phyloP scores from a whole-genome alignment of 1,139 yeast species.

The Hemisphaericaspora xylofermentans region DNA sequence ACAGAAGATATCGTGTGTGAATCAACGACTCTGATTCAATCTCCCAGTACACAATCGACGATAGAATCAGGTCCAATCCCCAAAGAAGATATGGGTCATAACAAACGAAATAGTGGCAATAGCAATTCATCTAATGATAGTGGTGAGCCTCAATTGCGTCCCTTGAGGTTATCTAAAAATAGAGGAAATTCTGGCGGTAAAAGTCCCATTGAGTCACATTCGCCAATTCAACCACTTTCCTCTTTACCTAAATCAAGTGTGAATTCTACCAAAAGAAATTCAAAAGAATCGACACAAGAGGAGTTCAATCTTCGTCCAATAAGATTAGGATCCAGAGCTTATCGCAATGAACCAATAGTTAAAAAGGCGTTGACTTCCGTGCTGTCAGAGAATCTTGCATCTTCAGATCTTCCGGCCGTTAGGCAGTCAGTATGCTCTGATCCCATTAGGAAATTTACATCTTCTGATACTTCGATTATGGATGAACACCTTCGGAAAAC shows the following conservation, averaged over 20 bases:
- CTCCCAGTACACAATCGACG: neutral
- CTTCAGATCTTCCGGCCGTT: neutral
- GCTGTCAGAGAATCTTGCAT: neutral
- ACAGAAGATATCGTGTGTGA: neutral
- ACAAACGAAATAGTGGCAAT: conserved; percentile 3
- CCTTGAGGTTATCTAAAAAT: conserved; percentile 34
- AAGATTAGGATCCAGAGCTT: conserved; percentile 21
- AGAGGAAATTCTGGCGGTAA: conserved; percentile 14
- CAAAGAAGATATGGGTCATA: neutral
- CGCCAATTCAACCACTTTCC: conserved; percentile 9
- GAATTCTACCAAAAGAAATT: neutral
- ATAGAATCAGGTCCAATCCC: neutral
- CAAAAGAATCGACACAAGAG: conserved; percentile 12
- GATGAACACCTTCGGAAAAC: neutral
- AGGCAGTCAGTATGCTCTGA: conserved; percentile 8
- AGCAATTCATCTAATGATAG: conserved; percentile 4
- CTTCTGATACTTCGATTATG: neutral
- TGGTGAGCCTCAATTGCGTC: conserved; percentile 21
- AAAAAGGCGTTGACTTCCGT: neutral
- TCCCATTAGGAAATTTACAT: neutral
- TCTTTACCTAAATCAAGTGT: neutral
- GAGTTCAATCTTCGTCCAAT: conserved; percentile 38
- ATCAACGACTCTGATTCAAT: neutral
- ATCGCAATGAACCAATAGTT: neutral
- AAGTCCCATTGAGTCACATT: conserved; percentile 4